phyloP scores from a whole-genome alignment of 306 rosid genomes.

The Fragaria vesca region DNA sequence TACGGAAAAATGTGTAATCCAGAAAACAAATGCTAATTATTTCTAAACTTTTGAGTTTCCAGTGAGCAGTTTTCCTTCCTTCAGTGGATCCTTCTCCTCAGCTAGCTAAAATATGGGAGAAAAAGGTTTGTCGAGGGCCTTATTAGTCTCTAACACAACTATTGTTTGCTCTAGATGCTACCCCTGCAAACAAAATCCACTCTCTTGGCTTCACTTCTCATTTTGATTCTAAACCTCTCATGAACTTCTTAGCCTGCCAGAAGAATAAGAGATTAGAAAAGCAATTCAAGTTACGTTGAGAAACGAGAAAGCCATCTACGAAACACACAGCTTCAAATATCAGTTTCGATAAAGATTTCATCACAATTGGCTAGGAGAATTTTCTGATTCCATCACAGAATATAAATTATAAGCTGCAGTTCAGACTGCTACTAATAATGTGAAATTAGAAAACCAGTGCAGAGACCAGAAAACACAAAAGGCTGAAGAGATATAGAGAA shows the following conservation, averaged over 20 bases:
- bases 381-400: no score
- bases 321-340: no score
- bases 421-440: not conserved
- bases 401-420: no score
- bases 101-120: constrained; percentile 22
- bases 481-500: not conserved
- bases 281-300: not conserved
- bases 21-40: constrained; percentile 16
- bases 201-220: constrained; percentile 20
- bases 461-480: not conserved
- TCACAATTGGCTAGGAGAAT: no score
- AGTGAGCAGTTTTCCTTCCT: constrained; percentile 14
- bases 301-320: not conserved
- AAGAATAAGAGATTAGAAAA: constrained; percentile 21
- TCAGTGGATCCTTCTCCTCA: constrained; percentile 12
- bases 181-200: constrained; percentile 18
- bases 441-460: not conserved
- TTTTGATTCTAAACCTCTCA: constrained; percentile 58
- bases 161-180: constrained; percentile 21
- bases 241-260: constrained; percentile 68
- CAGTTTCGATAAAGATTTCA: no score
- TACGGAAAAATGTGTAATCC: constrained; percentile 2
- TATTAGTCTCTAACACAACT: constrained; percentile 36
- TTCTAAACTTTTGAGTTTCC: not conserved
- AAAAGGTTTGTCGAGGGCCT: constrained; percentile 5